These are phyloP conservation scores for Fistulinella prunicolor DNA, from an alignment of 768 basidiomycete species.

Conservation along the genomic window DNA sequence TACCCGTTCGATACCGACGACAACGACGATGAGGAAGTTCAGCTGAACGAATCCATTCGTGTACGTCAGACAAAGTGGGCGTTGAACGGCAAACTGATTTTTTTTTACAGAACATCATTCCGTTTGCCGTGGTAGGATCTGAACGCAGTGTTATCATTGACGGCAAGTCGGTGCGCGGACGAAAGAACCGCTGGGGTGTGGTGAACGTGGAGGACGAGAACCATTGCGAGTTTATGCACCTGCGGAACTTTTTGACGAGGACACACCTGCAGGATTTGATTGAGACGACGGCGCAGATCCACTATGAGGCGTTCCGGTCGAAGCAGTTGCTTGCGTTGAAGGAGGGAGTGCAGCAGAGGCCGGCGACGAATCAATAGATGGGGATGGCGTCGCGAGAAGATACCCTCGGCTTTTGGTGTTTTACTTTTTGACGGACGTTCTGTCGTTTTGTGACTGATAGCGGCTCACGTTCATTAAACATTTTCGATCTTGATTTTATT, in stretches of 20 bases:
- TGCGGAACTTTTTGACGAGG: constrained; percentile 95
- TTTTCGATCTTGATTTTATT: neutral
- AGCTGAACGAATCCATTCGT: constrained; percentile 86
- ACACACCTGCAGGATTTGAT: constrained; percentile 98
- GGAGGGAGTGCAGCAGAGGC: constrained; percentile 82
- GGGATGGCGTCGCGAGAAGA: constrained; percentile 4
- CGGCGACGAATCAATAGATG: constrained; percentile 37
- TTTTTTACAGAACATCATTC: constrained; percentile 74
- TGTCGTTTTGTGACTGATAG: neutral
- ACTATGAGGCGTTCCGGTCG: constrained; percentile 99
- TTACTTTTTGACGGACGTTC: neutral
- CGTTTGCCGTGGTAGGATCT: constrained; percentile 97
- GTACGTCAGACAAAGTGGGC: constrained; percentile 44
- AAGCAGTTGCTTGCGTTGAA: constrained; percentile 97
- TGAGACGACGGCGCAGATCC: constrained; percentile 97
- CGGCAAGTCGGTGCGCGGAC: constrained; percentile 90
- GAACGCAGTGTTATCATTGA: constrained; percentile 94
- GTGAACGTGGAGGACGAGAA: constrained; percentile 96
- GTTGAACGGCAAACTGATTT: constrained; percentile 1
- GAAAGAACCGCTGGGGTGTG: constrained; percentile 98
- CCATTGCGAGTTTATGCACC: constrained; percentile 97
- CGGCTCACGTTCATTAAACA: constrained; percentile 13
- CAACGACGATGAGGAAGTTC: constrained; percentile 87
- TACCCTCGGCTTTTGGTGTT: constrained; percentile 10
- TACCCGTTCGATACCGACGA: constrained; percentile 99